phyloP scores from a whole-genome alignment of 371 early-diverging fungal genomes.

The Mucor piriformis region DNA sequence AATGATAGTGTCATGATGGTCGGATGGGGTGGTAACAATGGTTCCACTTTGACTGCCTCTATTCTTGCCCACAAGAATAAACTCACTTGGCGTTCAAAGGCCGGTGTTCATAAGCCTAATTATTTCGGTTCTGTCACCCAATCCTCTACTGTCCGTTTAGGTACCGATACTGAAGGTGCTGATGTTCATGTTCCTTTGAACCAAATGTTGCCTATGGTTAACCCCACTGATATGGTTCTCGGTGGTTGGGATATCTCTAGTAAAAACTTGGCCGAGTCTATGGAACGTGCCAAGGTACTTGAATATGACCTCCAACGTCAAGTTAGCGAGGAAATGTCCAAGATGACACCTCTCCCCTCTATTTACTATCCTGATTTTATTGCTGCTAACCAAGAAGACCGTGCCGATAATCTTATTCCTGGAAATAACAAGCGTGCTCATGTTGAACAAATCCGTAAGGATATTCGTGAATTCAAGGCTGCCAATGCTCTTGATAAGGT shows the following conservation, averaged over 20 bases:
- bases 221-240: conserved; percentile 94
- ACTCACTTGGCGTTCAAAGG: conserved; percentile 90
- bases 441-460: conserved; percentile 86
- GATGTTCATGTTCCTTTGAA: conserved; percentile 91
- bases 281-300: conserved; percentile 92
- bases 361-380: conserved; percentile 97
- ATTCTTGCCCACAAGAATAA: conserved; percentile 90
- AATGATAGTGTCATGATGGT: conserved; percentile 90
- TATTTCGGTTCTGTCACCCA: conserved; percentile 96
- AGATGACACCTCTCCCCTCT: conserved; percentile 86
- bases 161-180: conserved; percentile 76
- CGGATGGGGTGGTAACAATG: conserved; percentile 99
- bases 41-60: conserved; percentile 94
- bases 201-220: conserved; percentile 91
- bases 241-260: conserved; percentile 97
- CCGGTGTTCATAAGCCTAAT: conserved; percentile 89
- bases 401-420: conserved; percentile 89
- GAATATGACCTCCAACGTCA: conserved; percentile 95
- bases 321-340: conserved; percentile 76
- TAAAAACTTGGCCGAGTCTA: conserved; percentile 84
- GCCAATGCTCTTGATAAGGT: conserved; percentile 87
- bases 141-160: conserved; percentile 94
- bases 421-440: conserved; percentile 87
- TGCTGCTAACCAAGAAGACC: conserved; percentile 95
- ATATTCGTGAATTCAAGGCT: conserved; percentile 93